Percentiles rank a stretch among this genome's conserved stretches.
phyloP scores from a whole-genome alignment of 2,329 filamentous ascomycete species.

The Fusarium burgessii region DNA sequence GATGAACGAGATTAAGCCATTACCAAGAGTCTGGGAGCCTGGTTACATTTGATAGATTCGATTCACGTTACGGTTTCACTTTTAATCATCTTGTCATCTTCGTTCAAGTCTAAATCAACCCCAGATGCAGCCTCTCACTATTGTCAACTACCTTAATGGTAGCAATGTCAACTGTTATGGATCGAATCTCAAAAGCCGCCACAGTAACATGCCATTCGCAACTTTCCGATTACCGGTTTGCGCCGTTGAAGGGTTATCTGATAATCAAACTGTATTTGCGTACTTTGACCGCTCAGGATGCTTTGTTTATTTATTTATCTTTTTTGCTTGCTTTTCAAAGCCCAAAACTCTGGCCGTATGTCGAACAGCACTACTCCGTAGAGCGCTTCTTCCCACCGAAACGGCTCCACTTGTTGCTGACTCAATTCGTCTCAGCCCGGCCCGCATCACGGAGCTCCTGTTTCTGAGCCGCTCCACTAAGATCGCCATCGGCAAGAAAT shows the following conservation, averaged over 20 bases:
- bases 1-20: slow-evolving; percentile 10
- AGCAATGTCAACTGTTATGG: not conserved
- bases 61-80: slow-evolving; percentile 21
- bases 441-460: slow-evolving; percentile 18
- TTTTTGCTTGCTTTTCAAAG: slow-evolving; percentile 7
- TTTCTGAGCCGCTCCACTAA: slow-evolving; percentile 26
- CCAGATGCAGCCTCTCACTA: slow-evolving; percentile 1
- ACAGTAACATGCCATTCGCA: slow-evolving; percentile 6
- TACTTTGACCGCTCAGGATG: not conserved
- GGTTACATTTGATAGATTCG: slow-evolving; percentile 12
- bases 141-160: not conserved
- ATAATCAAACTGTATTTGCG: not conserved
- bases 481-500: slow-evolving; percentile 9
- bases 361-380: slow-evolving; percentile 12
- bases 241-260: not conserved
- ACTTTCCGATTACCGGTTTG: slow-evolving; percentile 10
- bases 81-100: not conserved
- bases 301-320: slow-evolving; percentile 13
- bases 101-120: not conserved
- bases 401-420: slow-evolving; percentile 37
- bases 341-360: slow-evolving; percentile 15
- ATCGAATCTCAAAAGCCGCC: slow-evolving; percentile 7
- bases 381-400: slow-evolving; percentile 30
- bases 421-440: slow-evolving; percentile 37
- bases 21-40: slow-evolving; percentile 13